Base-by-base conservation (phyloP, 345 rosid species). In the Populus davidiana region DNA sequence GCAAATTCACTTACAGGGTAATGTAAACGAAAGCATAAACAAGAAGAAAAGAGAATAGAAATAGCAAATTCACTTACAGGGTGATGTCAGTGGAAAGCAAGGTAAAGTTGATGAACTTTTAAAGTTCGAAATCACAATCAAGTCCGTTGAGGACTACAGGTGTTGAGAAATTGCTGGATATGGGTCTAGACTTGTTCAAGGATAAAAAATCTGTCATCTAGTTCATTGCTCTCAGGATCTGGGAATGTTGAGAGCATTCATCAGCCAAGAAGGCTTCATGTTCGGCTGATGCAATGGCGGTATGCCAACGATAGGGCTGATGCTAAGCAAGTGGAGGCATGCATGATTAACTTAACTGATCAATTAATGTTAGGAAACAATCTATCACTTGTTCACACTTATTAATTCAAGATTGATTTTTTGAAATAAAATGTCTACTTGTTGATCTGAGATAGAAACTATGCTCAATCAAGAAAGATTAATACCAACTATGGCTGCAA, bases 151-250 rank as follows among this genome's bases (percentile, higher is more conserved):
- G 81, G 78, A 77, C 79, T n/a, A 91, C 76, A 78, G 94, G 93
- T 36, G 86, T 90, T 71, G 92, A 84, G 73, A 92, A 90, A 83
- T 85, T 90, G 82, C 78, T 91, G 73, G 84, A 84, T 75, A 70
- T 91, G 79, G 97, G 94, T 49, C 80, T 89, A 18, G 93, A 90
- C 75, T 86, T 92, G 80, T 90, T 94, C 77, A 94, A 88, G 86
- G 83, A 84, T 76, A 94, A 83, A 88, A 91, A 89, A 67, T 72
- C 85, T 88, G 35, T 79, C 81, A 10, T 39, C 80, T 5, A 62
- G 44, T 8, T 47, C 86, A 0, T 64, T 74, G 21, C 59, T 77
- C 36, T 29, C 44, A 33, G 87, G 80, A 35, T 76, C 84, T 31
- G 82, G 76, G 41, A 81, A 85, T 70, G 27, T n/a, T 3, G 93